Conservation (phyloP, 345 rosid species). For the Microcos paniculata region DNA sequence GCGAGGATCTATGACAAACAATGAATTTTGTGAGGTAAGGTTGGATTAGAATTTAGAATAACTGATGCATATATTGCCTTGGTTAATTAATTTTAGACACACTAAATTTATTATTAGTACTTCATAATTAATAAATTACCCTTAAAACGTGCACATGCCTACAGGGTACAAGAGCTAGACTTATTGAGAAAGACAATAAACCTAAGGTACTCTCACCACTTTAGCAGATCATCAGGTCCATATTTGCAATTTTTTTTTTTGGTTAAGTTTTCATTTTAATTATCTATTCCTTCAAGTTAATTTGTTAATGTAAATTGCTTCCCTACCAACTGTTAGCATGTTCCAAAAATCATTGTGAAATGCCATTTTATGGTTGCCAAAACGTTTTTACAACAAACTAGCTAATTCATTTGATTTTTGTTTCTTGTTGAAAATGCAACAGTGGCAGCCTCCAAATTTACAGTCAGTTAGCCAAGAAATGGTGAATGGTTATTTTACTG, state of each 20-base stretch:
- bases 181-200: constrained; percentile 24
- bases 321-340: too few species aligned
- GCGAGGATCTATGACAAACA: background rate
- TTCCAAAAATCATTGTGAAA: too few species aligned
- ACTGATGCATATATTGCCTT: too few species aligned
- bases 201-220: constrained; percentile 22
- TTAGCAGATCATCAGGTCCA: too few species aligned
- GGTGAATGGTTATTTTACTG: background rate
- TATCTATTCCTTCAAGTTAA: too few species aligned
- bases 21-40: constrained; percentile 21
- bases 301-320: too few species aligned
- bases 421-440: background rate
- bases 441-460: background rate
- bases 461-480: background rate
- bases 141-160: background rate
- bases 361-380: too few species aligned
- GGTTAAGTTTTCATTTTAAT: too few species aligned
- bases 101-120: background rate
- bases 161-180: constrained; percentile 30
- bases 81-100: too few species aligned
- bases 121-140: background rate
- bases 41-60: too few species aligned
- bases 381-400: too few species aligned
- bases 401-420: background rate
- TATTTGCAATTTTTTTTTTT: too few species aligned